Base-by-base conservation (phyloP, 305 asterid species). In the Andrographis paniculata region DNA sequence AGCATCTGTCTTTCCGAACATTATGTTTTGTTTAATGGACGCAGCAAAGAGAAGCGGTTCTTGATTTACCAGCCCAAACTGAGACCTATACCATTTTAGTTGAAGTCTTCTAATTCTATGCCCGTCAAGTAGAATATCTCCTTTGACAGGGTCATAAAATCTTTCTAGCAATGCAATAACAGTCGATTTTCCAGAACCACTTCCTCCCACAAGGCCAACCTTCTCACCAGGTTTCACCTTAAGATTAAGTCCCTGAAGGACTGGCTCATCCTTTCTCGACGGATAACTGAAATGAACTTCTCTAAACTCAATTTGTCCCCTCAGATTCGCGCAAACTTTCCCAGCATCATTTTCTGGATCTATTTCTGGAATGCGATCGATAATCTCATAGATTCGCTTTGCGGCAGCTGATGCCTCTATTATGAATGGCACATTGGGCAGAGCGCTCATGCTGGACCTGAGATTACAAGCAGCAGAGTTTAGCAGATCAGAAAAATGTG, bases 171-270 rank as follows among this genome's bases (percentile, higher is more conserved):
- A 59, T 1, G 78, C 67, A 18, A 83, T 52, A n/a, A 83, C 48
- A 7, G 91, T 79, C 9, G 87, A 74, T 62, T 83, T 83, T 13
- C 94, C 91, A 0, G 84, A 79, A 2, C 94, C 94, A 30, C 92
- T 83, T 17, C 73, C 84, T 33, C 91, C 92, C 9, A 77, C 94
- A 3, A 83, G 69, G 15, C 78, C 91, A 9, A 77, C 71, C 44
- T 73, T 79, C 68, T 68, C 48, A 10, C 84, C 70, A 15, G 87
- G 72, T 45, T 41, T 64, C 43, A 82, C 67, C 40, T 46, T 69
- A 2, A 82, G 66, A 21, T 57, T 50, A 31, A 82, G 74, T 13
- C 73, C 68, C 30, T 57, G 49, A 16, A 82, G 73, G 22, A 83
- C 68, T 9, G 53, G 33, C 45, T 61, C 68, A 14, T 75, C 75